Base-by-base conservation (phyloP, 2,329 filamentous ascomycete species). In the Fusarium albidum region DNA sequence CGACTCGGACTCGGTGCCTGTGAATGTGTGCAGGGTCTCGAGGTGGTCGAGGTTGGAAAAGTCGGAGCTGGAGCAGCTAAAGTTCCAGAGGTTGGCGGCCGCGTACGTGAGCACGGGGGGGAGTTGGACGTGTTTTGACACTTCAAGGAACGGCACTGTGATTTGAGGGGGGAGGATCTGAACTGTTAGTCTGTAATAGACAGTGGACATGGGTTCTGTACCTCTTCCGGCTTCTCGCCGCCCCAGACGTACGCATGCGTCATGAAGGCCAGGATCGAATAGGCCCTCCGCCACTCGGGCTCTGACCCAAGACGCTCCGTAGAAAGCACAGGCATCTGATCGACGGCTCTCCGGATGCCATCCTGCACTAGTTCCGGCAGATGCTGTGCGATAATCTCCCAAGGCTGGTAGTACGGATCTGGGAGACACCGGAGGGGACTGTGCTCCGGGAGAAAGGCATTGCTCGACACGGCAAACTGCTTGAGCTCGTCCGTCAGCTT, bases 61-160 rank as follows among this genome's bases (percentile, higher is more conserved):
- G 42, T 86, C 81, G 1, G 64, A 37, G 3, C 72, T 69, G 0
- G 63, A 56, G 32, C 88, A 85, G 57, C 83, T 81, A 75, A 90
- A 97, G 75, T 98, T 98, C 93, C 93, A 98, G 11, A 98, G 80
- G 63, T 90, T 92, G 28, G 94, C 79, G 1, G 84, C 90, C 1
- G 94, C 90, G 68, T 96, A 98, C 10, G 93, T 96, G n/a, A 92
- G 90, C 0, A 96, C 91, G 2, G 92, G 89, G 1, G 92, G 93
- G 1, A 97, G 80, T 55, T 93, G 89, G 7, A 97, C 83, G 63
- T 88, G 85, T 11, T 81, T 74, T 48, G 91, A 92, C 9, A 91
- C 82, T 39, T 82, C 69, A 38, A 95, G 80, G 53, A 96, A 87
- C 0, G 94, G 94, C 1, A 92, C 77, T 1, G 91, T 88, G 50